Conservation (phyloP, 495 filamentous ascomycete genomes). For the Rusavskia elegans region DNA sequence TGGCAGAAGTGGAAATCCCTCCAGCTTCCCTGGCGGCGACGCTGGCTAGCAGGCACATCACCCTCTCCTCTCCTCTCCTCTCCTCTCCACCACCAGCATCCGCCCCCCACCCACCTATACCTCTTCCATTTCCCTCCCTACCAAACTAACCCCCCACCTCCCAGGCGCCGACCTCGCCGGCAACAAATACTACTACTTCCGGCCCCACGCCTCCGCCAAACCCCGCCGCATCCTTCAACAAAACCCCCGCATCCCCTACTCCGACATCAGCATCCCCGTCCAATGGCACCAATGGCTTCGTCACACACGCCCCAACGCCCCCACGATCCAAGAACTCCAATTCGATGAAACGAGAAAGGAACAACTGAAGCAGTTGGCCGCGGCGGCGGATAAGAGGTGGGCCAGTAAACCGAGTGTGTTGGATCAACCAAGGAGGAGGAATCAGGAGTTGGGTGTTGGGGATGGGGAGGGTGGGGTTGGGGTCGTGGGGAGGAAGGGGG, state of each 20-base stretch:
- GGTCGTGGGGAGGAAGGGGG: slow-evolving; percentile 10
- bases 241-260: slow-evolving; percentile 2
- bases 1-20: slow-evolving; percentile 84
- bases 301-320: slow-evolving; percentile 53
- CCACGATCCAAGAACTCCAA: slow-evolving; percentile 58
- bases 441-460: slow-evolving; percentile 14
- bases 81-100: not conserved
- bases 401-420: slow-evolving; percentile 53
- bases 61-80: not conserved
- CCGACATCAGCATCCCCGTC: slow-evolving; percentile 27
- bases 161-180: not conserved
- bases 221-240: slow-evolving; percentile 6
- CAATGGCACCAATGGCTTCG: slow-evolving; percentile 98
- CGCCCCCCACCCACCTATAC: not conserved
- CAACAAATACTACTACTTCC: not conserved
- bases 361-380: slow-evolving; percentile 58
- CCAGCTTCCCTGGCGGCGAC: slow-evolving; percentile 71
- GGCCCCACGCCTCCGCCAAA: not conserved
- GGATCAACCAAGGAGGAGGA: slow-evolving; percentile 31
- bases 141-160: not conserved
- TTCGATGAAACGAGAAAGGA: slow-evolving; percentile 50
- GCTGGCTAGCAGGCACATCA: slow-evolving; percentile 58
- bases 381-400: slow-evolving; percentile 74
- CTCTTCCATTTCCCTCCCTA: not conserved
- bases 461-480: slow-evolving; percentile 17